These are phyloP conservation scores for Picea abies DNA, from an alignment of 83 land plant genomes.

Conservation along the genomic window DNA sequence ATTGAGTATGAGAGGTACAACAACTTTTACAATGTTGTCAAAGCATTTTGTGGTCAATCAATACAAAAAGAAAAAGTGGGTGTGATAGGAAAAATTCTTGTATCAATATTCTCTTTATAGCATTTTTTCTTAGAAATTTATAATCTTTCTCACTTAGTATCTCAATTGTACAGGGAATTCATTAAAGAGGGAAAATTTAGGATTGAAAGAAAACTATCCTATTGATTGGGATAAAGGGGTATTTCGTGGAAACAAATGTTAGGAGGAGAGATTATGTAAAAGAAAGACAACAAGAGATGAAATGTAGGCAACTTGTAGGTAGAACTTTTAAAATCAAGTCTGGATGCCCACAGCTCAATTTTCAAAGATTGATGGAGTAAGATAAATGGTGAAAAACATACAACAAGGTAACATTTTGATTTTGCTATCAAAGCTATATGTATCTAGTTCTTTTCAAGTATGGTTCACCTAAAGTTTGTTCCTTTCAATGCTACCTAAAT, in stretches of 20 bases:
- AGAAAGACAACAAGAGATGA: neutral
- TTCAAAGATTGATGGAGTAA: neutral
- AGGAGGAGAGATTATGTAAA: neutral
- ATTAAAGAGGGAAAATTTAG: too few species aligned
- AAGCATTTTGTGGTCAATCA: conserved; percentile 57
- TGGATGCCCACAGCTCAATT: neutral
- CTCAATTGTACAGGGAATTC: too few species aligned
- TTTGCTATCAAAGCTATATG: neutral
- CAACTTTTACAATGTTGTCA: conserved; percentile 56
- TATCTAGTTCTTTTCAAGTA: neutral
- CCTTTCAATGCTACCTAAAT: neutral
- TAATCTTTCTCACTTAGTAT: too few species aligned
- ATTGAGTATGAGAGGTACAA: conserved; percentile 44
- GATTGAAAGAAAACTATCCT: conserved; percentile 50
- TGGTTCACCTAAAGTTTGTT: neutral
- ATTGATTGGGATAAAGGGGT: conserved; percentile 59
- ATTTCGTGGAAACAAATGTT: conserved; percentile 21
- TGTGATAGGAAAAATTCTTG: neutral
- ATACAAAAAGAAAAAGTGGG: conserved; percentile 71
- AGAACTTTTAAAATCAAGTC: too few species aligned
- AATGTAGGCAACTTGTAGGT: neutral
- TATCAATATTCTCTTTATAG: neutral
- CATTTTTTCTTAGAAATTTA: neutral
- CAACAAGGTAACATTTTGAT: neutral
- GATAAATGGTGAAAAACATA: neutral